Base-by-base conservation (phyloP, 2,329 filamentous ascomycete genomes). In the Aspergillus tanneri region DNA sequence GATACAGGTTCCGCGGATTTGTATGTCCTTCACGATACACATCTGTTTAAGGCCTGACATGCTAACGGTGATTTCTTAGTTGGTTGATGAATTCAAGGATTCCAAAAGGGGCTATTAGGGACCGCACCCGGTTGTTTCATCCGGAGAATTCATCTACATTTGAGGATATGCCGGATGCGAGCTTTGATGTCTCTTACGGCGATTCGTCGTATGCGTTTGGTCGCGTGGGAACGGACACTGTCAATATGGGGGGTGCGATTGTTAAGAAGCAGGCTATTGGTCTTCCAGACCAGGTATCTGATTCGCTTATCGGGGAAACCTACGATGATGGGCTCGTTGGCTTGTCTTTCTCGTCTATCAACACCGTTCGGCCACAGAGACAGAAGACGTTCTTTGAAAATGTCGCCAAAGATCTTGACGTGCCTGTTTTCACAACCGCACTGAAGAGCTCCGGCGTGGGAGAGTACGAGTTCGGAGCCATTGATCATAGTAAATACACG, bases 361-460 rank as follows among this genome's bases (percentile, higher is more conserved):
- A 87, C 68, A 84, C 81, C 2, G 79, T 87, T 50, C 63, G 77
- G 62, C 85, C 85, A 1, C 70, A 75, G 12, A 71, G 75, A 53
- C 83, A 87, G 56, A 84, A 83, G 69, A 89, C 86, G 9, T 90
- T 88, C 67, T 88, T 89, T 64, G 84, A 87, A 61, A 89, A 87
- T 64, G 72, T 86, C 56, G 79, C 80, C 66, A 54, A 67, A n/a
- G 67, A 72, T 14, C 79, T 90, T 19, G 77, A 80, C 21, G 70
- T 80, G 66, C 85, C 86, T 0, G 71, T 91, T 32, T 87, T 91
- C 70, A 88, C 86, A 0, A 86, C 84, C 19, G 79, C 86, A 51
- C 75, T 92, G 36, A 80, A 81, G 61, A 77, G 80, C 55, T 74
- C 77, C 49, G 73, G 75, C 12, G 72, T 75, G 2, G 87, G 87